phyloP scores from a whole-genome alignment of 331 rosid genomes.

The Rosa hybrid region DNA sequence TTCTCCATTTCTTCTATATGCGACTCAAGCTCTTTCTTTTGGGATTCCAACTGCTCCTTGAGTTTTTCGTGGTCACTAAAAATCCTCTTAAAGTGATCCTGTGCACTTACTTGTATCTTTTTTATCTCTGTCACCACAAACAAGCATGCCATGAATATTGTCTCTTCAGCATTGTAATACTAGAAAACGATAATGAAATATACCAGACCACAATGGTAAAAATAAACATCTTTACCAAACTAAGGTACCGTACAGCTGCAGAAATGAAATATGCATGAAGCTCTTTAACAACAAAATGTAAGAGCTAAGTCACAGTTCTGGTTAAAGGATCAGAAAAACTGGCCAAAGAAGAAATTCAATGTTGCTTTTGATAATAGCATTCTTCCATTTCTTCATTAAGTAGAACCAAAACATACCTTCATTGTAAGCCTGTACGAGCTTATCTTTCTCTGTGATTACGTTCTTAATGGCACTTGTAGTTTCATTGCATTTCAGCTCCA shows the following conservation, averaged over 20 bases:
- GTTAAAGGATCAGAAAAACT: background rate
- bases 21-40: slow-evolving; percentile 69
- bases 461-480: slow-evolving; percentile 52
- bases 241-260: background rate
- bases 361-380: background rate
- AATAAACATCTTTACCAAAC: slow-evolving; percentile 22
- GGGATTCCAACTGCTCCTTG: slow-evolving; percentile 79
- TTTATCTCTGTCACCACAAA: slow-evolving; percentile 59
- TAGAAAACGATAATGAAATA: slow-evolving; percentile 16
- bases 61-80: slow-evolving; percentile 76
- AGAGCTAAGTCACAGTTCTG: slow-evolving; percentile 3
- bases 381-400: background rate
- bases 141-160: slow-evolving; percentile 30
- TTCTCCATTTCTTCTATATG: slow-evolving; percentile 77
- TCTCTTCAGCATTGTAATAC: slow-evolving; percentile 19
- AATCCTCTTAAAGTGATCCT: slow-evolving; percentile 83
- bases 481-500: slow-evolving; percentile 63
- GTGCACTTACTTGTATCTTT: slow-evolving; percentile 77
- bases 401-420: slow-evolving; percentile 56
- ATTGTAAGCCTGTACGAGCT: slow-evolving; percentile 62
- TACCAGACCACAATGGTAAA: slow-evolving; percentile 22
- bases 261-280: slow-evolving; percentile 1
- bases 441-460: slow-evolving; percentile 61
- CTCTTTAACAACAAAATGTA: background rate
- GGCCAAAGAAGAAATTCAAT: background rate